Conservation (phyloP, 805 yeast genomes). For the Candida rishiriensis region DNA sequence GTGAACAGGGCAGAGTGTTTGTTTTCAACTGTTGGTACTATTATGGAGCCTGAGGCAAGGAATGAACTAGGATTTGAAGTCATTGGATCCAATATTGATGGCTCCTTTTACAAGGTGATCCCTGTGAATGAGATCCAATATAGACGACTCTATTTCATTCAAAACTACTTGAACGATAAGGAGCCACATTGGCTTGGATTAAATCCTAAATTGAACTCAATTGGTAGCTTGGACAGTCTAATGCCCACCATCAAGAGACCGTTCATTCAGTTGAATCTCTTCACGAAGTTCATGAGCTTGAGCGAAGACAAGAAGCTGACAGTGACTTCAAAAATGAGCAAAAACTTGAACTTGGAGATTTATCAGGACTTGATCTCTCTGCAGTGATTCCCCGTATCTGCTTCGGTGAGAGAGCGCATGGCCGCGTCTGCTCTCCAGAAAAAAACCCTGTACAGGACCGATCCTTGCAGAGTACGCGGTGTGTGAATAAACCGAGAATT, state of each 20-base stretch:
- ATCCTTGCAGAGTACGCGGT: too few relatives aligned
- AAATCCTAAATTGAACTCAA: slow-evolving; percentile 68
- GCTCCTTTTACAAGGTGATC: slow-evolving; percentile 65
- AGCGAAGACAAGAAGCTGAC: slow-evolving; percentile 53
- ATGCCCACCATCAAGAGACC: slow-evolving; percentile 50
- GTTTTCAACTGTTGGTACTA: slow-evolving; percentile 27
- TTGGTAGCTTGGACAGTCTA: slow-evolving; percentile 34
- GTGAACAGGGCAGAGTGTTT: slow-evolving; percentile 33
- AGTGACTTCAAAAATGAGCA: slow-evolving; percentile 54
- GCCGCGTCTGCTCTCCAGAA: too few relatives aligned
- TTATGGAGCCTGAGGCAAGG: slow-evolving; percentile 24
- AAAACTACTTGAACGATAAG: slow-evolving; percentile 81
- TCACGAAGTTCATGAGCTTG: slow-evolving; percentile 48
- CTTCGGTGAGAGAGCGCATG: too few relatives aligned
- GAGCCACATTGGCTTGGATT: slow-evolving; percentile 71
- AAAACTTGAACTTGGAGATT: slow-evolving; percentile 51
- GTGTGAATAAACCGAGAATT: too few relatives aligned
- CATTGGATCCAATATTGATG: slow-evolving; percentile 74
- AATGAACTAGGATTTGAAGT: slow-evolving; percentile 43
- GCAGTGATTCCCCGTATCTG: slow-evolving; percentile 10
- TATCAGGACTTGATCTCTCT: slow-evolving; percentile 55
- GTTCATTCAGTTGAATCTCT: slow-evolving; percentile 56
- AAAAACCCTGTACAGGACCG: too few relatives aligned
- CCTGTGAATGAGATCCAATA: slow-evolving; percentile 76
- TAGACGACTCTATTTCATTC: slow-evolving; percentile 77